phyloP scores from a whole-genome alignment of 164 flowering plant genomes.

The Nymphaea colorata region DNA sequence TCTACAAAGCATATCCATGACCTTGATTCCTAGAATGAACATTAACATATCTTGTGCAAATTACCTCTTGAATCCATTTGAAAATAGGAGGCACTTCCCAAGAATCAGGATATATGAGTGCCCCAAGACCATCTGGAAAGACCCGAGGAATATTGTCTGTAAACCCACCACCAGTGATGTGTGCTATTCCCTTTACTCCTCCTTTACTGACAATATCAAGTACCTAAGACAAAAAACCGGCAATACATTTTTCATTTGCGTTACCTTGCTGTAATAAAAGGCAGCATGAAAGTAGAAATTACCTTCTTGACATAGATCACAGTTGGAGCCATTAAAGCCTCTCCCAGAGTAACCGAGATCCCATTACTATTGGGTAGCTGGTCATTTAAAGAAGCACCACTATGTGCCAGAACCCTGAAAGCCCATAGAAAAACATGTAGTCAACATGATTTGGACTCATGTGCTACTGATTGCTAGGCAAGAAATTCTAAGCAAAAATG shows the following conservation, averaged over 20 bases:
- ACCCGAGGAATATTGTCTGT: constrained; percentile 95
- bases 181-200: constrained; percentile 93
- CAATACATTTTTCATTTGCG: background rate
- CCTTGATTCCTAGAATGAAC: too few species aligned
- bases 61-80: constrained; percentile 95
- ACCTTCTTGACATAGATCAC: constrained; percentile 94
- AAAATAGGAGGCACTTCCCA: constrained; percentile 77
- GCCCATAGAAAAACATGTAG: background rate
- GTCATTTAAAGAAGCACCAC: constrained; percentile 65
- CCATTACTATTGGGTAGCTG: constrained; percentile 44
- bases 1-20: too few species aligned
- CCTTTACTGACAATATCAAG: constrained; percentile 73
- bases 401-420: constrained; percentile 57
- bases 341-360: constrained; percentile 41
- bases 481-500: background rate
- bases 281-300: background rate
- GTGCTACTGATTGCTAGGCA: background rate
- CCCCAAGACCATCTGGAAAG: constrained; percentile 85
- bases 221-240: constrained; percentile 29
- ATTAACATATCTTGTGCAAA: background rate
- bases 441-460: too few species aligned
- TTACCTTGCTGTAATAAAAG: background rate
- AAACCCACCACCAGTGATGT: constrained; percentile 96
- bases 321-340: constrained; percentile 94
- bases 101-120: constrained; percentile 45